Base-by-base conservation (phyloP, 768 basidiomycete species). In the Lactarius tabidus region DNA sequence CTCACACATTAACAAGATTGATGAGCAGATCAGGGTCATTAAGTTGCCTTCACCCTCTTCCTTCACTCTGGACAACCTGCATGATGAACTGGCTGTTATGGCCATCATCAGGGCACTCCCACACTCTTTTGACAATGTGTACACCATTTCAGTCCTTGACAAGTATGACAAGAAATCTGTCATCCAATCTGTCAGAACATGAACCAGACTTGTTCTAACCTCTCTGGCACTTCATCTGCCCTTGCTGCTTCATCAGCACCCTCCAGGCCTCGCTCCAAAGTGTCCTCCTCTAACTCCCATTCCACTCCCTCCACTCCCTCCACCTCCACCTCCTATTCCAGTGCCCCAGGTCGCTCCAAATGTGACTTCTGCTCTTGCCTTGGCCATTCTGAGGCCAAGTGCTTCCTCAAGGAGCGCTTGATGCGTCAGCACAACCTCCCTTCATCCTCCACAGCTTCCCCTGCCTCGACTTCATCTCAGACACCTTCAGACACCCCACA, bases 121-220 rank as follows among this genome's bases (percentile, higher is more conserved):
- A 28, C 38, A 29, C 6, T 43, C 18, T 1, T 58, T 58, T 58
- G 28, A 43, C 8, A 8, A 57, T 28, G 38, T 57, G 23, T 6
- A 17, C 36, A 57, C 57, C 1, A 39, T 57, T 3, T 57, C 57
- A 18, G 35, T 57, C 38, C 38, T 57, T 15, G 26, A 57, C 57
- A 57, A 41, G 38, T 57, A 41, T 43, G 57, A 57, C 38, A 57
- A 57, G 57, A 15, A 28, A 9, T 57, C 57, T 18, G 57, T 57
- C 12, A n/a, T 43, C 41, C 41, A 43, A n/a, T 43, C 41, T 0
- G 20, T 43, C 41, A 43, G 41, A 43, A 43, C 41, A 43, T 43
- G 41, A 20, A 43, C 9, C 41, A 43, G 20, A 43, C 20, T 1
- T 4, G 20, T 7, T 43, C 41, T 1, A 43, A 43, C 20, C 20